Percentiles rank a stretch among this genome's conserved stretches.
phyloP scores from a whole-genome alignment of 2,329 filamentous ascomycete genomes.

The Clonostachys rosea region DNA sequence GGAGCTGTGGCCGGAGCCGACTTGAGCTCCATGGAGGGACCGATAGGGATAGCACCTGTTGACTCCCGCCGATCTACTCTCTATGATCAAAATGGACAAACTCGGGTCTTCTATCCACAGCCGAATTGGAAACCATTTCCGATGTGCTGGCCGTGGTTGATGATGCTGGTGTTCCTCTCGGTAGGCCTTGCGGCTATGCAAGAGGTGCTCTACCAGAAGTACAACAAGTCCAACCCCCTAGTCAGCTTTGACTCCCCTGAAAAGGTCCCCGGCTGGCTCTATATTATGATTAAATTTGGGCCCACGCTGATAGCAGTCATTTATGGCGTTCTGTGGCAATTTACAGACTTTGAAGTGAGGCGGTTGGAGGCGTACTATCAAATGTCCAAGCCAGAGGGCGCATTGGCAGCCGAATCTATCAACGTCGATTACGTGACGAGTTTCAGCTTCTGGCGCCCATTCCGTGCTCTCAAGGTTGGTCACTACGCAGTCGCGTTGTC shows the following conservation, averaged over 20 bases:
- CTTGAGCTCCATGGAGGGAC: conserved; percentile 45
- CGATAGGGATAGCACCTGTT: conserved; percentile 16
- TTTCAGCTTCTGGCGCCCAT: conserved; percentile 60
- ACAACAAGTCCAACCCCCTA: conserved; percentile 32
- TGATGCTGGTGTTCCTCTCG: conserved; percentile 47
- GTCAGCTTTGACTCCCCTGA: conserved; percentile 43
- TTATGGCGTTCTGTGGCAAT: conserved; percentile 62
- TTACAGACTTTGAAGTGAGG: conserved; percentile 61
- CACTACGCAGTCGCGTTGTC: conserved; percentile 68
- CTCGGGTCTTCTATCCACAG: conserved; percentile 53
- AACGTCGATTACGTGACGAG: conserved; percentile 72
- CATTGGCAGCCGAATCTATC: conserved; percentile 60
- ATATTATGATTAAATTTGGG: conserved; percentile 60
- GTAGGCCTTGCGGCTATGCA: conserved; percentile 43
- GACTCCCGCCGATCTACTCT: conserved; percentile 30
- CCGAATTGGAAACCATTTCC: conserved; percentile 64
- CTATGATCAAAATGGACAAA: conserved; percentile 20
- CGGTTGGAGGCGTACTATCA: conserved; percentile 65
- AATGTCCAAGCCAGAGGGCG: conserved; percentile 54
- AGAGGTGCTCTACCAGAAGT: conserved; percentile 51
- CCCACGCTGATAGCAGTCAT: conserved; percentile 57
- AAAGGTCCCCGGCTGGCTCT: conserved; percentile 44
- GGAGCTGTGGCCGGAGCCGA: conserved; percentile 29
- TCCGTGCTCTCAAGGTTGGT: conserved; percentile 54
- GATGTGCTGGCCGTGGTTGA: conserved; percentile 59